These are phyloP conservation scores for Vanderwaltozyma yarrowii DNA, from an alignment of 805 yeast species.

Conservation along the genomic window DNA sequence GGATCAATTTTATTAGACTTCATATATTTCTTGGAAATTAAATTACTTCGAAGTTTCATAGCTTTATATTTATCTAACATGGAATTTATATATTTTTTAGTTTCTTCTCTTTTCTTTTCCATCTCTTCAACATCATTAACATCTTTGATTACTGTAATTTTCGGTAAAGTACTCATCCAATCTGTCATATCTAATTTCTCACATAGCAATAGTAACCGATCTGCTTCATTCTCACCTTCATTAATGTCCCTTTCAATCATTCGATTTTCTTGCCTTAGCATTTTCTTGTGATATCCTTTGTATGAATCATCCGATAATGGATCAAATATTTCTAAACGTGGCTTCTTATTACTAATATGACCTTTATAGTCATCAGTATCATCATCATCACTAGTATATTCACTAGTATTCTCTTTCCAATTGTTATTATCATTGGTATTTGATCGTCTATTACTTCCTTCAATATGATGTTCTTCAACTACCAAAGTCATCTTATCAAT, in stretches of 20 bases:
- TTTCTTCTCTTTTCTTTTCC: constrained; percentile 38
- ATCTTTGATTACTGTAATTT: constrained; percentile 42
- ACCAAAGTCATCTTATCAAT: constrained; percentile 16
- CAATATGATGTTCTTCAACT: constrained; percentile 7
- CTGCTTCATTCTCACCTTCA: constrained; percentile 46
- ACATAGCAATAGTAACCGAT: constrained; percentile 32
- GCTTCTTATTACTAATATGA: no score
- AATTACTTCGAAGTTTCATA: constrained; percentile 15
- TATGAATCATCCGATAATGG: constrained; percentile 40
- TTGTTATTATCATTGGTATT: not conserved
- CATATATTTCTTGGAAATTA: constrained; percentile 11
- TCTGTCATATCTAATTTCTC: constrained; percentile 37
- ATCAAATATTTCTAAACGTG: constrained; percentile 26
- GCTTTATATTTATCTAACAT: constrained; percentile 25
- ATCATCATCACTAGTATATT: no score
- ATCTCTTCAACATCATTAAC: constrained; percentile 40
- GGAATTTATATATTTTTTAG: constrained; percentile 37
- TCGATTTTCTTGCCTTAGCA: constrained; percentile 55
- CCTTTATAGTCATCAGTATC: no score
- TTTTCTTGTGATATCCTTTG: constrained; percentile 41
- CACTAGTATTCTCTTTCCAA: not conserved
- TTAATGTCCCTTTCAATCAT: constrained; percentile 43
- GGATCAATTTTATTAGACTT: constrained; percentile 11
- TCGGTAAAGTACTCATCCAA: constrained; percentile 39
- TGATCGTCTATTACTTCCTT: not conserved